These are phyloP conservation scores for Alopecurus myosuroides DNA, from an alignment of 176 grass and related monocot species.

Conservation along the genomic window DNA sequence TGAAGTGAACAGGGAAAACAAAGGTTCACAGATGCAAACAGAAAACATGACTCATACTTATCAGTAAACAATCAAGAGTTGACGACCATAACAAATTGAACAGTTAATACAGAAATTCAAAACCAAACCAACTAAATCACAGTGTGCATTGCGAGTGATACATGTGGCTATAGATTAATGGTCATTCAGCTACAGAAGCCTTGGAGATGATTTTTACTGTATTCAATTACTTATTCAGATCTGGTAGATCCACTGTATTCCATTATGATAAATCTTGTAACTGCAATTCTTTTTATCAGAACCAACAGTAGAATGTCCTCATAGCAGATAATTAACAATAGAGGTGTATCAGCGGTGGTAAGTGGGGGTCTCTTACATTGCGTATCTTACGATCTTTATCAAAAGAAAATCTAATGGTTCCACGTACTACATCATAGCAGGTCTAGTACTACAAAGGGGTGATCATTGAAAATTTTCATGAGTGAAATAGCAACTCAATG, in stretches of 20 bases:
- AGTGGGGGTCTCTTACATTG: not conserved
- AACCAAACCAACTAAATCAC: constrained; percentile 1
- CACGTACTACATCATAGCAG: not conserved
- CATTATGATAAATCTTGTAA: constrained; percentile 15
- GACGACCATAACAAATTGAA: not conserved
- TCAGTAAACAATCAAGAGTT: not conserved
- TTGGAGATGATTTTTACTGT: not conserved
- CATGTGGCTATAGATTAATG: not conserved
- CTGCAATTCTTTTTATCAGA: not conserved
- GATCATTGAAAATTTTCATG: not conserved
- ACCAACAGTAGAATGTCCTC: constrained; percentile 15
- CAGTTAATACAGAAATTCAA: not conserved
- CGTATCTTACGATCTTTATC: not conserved
- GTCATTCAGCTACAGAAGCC: not conserved
- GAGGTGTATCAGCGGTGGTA: not conserved
- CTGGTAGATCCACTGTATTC: not conserved
- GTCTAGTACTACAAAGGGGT: not conserved
- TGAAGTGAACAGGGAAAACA: not conserved
- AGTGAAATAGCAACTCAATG: not conserved
- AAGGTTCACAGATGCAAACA: not conserved
- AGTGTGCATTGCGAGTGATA: not conserved
- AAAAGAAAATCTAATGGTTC: not conserved
- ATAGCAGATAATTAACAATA: not conserved
- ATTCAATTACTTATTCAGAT: constrained; percentile 17
- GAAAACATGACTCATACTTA: not conserved